Evolutionary conservation across 352 stramenopile genomes (phyloP).

Genomic region (Pythium coloratum): DNA sequence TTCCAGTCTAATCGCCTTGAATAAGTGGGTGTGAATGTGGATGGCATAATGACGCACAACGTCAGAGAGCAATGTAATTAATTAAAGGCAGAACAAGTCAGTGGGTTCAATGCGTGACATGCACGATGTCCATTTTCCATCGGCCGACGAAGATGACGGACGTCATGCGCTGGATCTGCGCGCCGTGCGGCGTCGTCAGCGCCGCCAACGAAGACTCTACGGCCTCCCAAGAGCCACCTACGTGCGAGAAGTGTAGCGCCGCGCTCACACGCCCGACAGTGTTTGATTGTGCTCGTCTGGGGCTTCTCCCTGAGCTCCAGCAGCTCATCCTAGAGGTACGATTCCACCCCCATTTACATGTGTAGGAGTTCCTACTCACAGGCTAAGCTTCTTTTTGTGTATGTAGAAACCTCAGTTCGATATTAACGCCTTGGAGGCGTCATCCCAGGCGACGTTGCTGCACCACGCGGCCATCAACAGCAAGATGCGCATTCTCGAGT

Average conservation of each 20-base stretch:
- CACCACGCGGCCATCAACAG: constrained; percentile 78
- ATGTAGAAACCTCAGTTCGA: constrained; percentile 51
- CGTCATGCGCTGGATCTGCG: constrained; percentile 30
- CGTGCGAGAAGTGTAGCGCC: constrained; percentile 45
- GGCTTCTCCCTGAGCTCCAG: constrained; percentile 59
- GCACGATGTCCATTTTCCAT: background rate
- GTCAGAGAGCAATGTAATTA: background rate
- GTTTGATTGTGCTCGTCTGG: constrained; percentile 68
- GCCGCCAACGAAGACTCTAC: background rate
- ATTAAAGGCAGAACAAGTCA: background rate
- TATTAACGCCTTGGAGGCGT: constrained; percentile 51
- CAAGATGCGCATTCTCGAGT: constrained; percentile 80
- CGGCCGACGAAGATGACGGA: background rate
- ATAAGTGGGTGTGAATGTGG: background rate
- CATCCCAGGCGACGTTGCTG: constrained; percentile 65
- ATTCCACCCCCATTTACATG: background rate
- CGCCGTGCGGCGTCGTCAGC: constrained; percentile 19
- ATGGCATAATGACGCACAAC: background rate
- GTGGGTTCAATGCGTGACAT: background rate
- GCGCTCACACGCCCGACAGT: constrained; percentile 37
- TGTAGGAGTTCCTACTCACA: background rate
- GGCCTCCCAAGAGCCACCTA: background rate
- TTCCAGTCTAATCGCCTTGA: background rate
- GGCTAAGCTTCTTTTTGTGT: background rate
- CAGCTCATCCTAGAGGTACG: constrained; percentile 49